Evolutionary conservation across 257 asterid genomes (phyloP).

Genomic region (Forsythia suspensa): DNA sequence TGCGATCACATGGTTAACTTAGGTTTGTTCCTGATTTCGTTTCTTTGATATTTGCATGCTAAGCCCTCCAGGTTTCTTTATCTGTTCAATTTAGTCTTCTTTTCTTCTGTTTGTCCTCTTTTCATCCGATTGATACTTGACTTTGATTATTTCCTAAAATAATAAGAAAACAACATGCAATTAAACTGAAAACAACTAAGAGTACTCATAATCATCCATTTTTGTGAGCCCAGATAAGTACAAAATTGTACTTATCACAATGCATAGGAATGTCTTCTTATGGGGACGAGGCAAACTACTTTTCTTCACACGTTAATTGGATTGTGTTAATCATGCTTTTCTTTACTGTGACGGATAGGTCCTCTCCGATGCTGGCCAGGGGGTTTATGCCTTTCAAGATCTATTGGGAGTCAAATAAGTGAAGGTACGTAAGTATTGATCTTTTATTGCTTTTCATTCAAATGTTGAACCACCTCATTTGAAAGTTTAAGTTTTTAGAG

Average conservation of each 20-base stretch:
- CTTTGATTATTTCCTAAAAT: too few relatives aligned
- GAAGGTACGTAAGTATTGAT: slow-evolving; percentile 32
- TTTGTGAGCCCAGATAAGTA: too few relatives aligned
- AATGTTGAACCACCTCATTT: background rate
- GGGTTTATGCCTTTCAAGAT: slow-evolving; percentile 78
- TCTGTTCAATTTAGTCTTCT: too few relatives aligned
- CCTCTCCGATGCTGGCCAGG: slow-evolving; percentile 92
- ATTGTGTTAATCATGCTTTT: background rate
- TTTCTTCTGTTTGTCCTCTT: too few relatives aligned
- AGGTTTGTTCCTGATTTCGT: too few relatives aligned
- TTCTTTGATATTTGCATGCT: too few relatives aligned
- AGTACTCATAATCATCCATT: too few relatives aligned
- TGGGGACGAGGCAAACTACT: background rate
- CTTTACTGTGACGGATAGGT: slow-evolving; percentile 43
- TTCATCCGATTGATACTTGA: too few relatives aligned
- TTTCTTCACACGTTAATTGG: background rate
- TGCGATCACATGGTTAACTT: too few relatives aligned
- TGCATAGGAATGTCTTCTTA: background rate
- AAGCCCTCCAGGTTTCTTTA: too few relatives aligned
- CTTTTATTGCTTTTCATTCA: background rate
- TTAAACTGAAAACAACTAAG: too few relatives aligned
- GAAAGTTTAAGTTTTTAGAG: background rate
- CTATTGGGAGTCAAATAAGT: slow-evolving; percentile 86
- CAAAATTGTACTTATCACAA: slow-evolving; percentile 68
- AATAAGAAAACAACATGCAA: too few relatives aligned